Evolutionary conservation across 768 basidiomycete species (phyloP), one percentile per base, ranked within the genome.

Genomic region (Podaxis mareebaensis): DNA sequence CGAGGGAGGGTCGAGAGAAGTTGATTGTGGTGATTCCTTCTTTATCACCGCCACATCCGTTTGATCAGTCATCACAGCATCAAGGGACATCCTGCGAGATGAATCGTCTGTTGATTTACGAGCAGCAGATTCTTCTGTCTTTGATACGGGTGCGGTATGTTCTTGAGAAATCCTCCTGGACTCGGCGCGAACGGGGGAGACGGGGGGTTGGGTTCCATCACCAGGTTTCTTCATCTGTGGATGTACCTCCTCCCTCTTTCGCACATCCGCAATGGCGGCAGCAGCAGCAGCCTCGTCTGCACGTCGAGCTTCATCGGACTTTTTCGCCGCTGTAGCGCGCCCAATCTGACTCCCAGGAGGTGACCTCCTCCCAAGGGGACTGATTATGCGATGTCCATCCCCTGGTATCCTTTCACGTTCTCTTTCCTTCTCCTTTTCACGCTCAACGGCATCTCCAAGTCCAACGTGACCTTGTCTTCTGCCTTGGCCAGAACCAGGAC

Each of bases 271-370:
- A 15, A 62, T 62, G 15, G 53, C 61, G 24, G 61, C 61, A 3
- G 53, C 61, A 15, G 61, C 54, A 26, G 61, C 53, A 36, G 61
- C 61, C 36, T 62, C 61, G 12, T 62, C 61, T 24, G 53, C 61
- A 46, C 61, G 61, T 3, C 61, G 61, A 55, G 61, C 67, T 22
- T 76, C 79, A 51, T 81, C 82, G 22, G 77, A 75, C 67, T 81
- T 83, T 60, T 79, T 73, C 7, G 79, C 77, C 26, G 81, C 80
- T 59, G 79, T 80, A 24, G 80, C 79, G 58, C 82, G 72, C 20
- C 81, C 81, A 38, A 73, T 71, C 51, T 76, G 74, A 64, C 81
- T 83, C n/a, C 82, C 82, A 2, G 82, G 82, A 57, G 83, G 81
- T 39, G 81, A 79, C n/a, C 83, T 70, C 64, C 79, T 72, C 22